phyloP scores from a whole-genome alignment of 2,329 filamentous ascomycete genomes.

The Boeremia lycopersici region DNA sequence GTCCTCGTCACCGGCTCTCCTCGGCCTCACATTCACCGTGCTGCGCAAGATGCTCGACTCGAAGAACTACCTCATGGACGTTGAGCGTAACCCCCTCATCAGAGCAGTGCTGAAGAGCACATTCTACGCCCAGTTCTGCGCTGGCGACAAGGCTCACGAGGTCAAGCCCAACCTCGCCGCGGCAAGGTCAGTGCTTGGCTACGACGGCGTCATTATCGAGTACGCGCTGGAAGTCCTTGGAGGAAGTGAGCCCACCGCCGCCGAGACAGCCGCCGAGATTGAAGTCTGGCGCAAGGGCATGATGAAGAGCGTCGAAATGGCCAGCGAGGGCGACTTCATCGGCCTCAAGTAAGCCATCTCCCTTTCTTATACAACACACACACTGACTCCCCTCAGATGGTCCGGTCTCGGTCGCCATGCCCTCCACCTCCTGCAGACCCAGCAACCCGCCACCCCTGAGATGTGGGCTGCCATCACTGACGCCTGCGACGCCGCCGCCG shows the following conservation, averaged over 20 bases:
- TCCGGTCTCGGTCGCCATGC: constrained; percentile 80
- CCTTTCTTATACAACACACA: not conserved
- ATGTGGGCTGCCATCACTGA: constrained; percentile 73
- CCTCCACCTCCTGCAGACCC: constrained; percentile 67
- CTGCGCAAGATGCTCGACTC: constrained; percentile 75
- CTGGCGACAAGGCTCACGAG: constrained; percentile 74
- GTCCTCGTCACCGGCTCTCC: constrained; percentile 72
- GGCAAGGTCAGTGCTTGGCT: constrained; percentile 74
- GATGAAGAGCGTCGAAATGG: constrained; percentile 69
- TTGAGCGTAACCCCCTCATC: constrained; percentile 76
- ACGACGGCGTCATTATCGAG: constrained; percentile 80
- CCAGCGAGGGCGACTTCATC: constrained; percentile 59
- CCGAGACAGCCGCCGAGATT: constrained; percentile 67
- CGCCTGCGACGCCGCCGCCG: constrained; percentile 74
- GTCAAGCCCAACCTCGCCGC: constrained; percentile 67
- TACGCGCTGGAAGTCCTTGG: constrained; percentile 84
- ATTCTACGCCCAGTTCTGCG: constrained; percentile 91
- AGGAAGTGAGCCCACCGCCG: constrained; percentile 59
- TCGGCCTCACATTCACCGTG: constrained; percentile 70
- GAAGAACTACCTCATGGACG: constrained; percentile 68
- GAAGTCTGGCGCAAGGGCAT: constrained; percentile 75
- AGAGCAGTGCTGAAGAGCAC: constrained; percentile 76
- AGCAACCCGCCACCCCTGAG: constrained; percentile 65
- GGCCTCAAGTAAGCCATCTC: constrained; percentile 55
- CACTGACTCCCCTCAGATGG: constrained; percentile 59